Percentiles rank a stretch among this genome's conserved stretches.
Conservation (phyloP, 2,329 filamentous ascomycete genomes). For the Colletotrichum kahawae region DNA sequence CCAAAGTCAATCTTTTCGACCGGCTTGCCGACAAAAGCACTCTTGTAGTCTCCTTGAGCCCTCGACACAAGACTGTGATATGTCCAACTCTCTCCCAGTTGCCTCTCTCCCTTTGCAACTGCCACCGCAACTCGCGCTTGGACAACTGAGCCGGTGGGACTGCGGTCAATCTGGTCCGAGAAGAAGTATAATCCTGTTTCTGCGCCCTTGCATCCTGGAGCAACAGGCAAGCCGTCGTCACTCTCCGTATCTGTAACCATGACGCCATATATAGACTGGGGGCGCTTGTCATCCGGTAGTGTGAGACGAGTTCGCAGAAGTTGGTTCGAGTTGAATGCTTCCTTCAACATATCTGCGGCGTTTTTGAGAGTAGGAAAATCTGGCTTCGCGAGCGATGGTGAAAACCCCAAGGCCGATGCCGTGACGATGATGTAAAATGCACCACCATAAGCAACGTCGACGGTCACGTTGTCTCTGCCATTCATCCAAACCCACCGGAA, state of each 20-base stretch:
- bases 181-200: slow-evolving; percentile 51
- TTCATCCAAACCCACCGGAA: slow-evolving; percentile 43
- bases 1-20: background rate
- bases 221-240: slow-evolving; percentile 26
- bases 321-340: slow-evolving; percentile 5
- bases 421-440: slow-evolving; percentile 46
- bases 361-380: slow-evolving; percentile 34
- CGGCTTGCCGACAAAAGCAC: background rate
- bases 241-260: slow-evolving; percentile 31
- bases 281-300: slow-evolving; percentile 32
- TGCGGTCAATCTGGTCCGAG: slow-evolving; percentile 45
- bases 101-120: background rate
- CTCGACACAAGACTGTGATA: slow-evolving; percentile 15
- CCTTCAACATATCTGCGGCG: slow-evolving; percentile 37
- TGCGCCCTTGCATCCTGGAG: slow-evolving; percentile 26
- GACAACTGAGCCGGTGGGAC: slow-evolving; percentile 2
- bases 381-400: slow-evolving; percentile 28
- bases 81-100: background rate
- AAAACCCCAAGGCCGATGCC: slow-evolving; percentile 42
- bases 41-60: background rate
- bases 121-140: slow-evolving; percentile 8
- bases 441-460: slow-evolving; percentile 47
- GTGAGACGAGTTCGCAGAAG: slow-evolving; percentile 24
- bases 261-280: slow-evolving; percentile 44
- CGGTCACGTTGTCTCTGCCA: slow-evolving; percentile 27